Evolutionary conservation across 1,284 basidiomycete species (phyloP).

Genomic region (Irpex sp.): DNA sequence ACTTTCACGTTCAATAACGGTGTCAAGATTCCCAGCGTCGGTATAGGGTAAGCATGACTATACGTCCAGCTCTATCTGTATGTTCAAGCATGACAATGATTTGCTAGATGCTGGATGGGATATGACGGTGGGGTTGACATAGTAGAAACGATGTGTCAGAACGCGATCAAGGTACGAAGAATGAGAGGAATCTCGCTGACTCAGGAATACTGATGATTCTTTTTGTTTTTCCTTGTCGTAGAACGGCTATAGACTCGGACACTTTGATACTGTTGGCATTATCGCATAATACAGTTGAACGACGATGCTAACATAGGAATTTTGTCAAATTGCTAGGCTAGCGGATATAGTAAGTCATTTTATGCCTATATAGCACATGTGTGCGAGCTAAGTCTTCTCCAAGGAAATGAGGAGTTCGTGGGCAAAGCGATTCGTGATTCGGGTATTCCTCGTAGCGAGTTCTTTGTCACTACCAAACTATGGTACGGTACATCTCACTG

Average conservation of each 20-base stretch:
- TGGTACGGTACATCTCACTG: neutral
- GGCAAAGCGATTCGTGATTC: slow-evolving; percentile 12
- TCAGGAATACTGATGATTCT: no score
- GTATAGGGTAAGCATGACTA: slow-evolving; percentile 13
- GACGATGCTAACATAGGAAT: neutral
- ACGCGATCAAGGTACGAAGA: slow-evolving; percentile 14
- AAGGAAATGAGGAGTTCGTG: slow-evolving; percentile 10
- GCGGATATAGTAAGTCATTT: neutral
- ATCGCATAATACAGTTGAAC: neutral
- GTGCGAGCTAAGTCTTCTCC: no score
- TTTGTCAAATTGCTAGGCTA: neutral
- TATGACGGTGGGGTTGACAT: slow-evolving; percentile 8
- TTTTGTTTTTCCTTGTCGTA: neutral
- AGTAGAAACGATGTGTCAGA: slow-evolving; percentile 13
- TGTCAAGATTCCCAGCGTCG: slow-evolving; percentile 12
- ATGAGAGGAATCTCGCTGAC: neutral
- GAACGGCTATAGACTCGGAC: slow-evolving; percentile 11
- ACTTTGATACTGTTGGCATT: slow-evolving; percentile 9
- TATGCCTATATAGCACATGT: neutral
- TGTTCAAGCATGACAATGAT: neutral
- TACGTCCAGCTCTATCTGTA: no score
- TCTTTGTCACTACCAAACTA: slow-evolving; percentile 15
- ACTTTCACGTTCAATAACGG: slow-evolving; percentile 16
- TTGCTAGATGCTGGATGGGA: slow-evolving; percentile 17
- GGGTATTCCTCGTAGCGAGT: slow-evolving; percentile 11